phyloP scores from a whole-genome alignment of 257 asterid species.

The Ophiorrhiza pumila region DNA sequence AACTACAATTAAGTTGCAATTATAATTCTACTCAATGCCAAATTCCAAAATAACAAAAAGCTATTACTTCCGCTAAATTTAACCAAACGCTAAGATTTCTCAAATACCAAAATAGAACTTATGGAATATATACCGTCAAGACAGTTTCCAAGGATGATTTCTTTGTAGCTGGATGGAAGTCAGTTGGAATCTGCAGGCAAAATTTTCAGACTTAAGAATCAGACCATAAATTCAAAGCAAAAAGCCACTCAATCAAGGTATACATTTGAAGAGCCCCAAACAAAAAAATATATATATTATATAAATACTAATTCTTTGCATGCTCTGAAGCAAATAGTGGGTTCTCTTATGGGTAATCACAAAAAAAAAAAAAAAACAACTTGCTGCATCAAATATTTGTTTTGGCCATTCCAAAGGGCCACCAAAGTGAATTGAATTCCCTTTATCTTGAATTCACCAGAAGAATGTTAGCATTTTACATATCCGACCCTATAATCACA shows the following conservation, averaged over 20 bases:
- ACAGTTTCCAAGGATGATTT: slow-evolving; percentile 93
- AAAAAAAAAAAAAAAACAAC: background rate
- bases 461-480: background rate
- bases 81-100: background rate
- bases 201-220: slow-evolving; percentile 4
- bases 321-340: background rate
- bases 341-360: background rate
- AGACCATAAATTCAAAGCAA: background rate
- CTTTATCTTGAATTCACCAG: background rate
- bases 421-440: background rate
- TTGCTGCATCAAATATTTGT: background rate
- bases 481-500: background rate
- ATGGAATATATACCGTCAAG: slow-evolving; percentile 65
- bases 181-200: slow-evolving; percentile 83
- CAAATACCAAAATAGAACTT: background rate
- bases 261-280: background rate
- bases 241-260: background rate
- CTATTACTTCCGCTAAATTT: background rate
- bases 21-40: background rate
- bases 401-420: background rate
- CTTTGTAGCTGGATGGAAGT: slow-evolving; percentile 78
- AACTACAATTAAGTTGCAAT: background rate
- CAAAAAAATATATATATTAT: background rate
- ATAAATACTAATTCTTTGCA: background rate
- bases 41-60: slow-evolving; percentile 1